A percentile compares a stretch with the other conserved stretches of the same genome.
phyloP scores from a whole-genome alignment of 805 yeast genomes.

The Candida oleophila region DNA sequence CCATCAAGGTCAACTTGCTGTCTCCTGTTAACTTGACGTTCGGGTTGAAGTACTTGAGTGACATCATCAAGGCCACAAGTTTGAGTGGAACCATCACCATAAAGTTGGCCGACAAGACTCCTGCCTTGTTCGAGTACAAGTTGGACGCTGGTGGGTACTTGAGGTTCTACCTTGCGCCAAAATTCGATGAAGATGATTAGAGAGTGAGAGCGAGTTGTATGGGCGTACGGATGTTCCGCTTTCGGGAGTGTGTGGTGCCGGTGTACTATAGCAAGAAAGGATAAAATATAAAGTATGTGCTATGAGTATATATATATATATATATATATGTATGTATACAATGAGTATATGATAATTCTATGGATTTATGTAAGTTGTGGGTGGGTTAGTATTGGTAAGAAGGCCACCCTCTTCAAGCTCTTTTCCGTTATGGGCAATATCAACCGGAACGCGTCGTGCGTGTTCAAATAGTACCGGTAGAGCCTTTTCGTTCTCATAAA shows the following conservation, averaged over 20 bases:
- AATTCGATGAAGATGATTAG: conserved; percentile 87
- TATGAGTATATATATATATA: neutral
- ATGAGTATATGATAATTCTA: neutral
- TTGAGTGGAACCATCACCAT: conserved; percentile 76
- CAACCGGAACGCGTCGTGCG: conserved; percentile 89
- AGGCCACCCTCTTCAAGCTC: conserved; percentile 48
- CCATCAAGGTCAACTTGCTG: conserved; percentile 72
- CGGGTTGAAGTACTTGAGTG: conserved; percentile 87
- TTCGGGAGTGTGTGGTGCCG: neutral
- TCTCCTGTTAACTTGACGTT: conserved; percentile 87
- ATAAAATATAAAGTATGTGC: neutral
- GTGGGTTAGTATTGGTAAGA: no score
- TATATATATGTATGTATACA: neutral
- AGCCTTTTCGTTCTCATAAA: conserved; percentile 73
- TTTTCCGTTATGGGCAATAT: conserved; percentile 75
- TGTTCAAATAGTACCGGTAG: conserved; percentile 83
- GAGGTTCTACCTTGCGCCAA: conserved; percentile 96
- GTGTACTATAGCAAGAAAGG: neutral
- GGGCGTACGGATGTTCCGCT: no score
- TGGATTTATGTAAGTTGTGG: no score
- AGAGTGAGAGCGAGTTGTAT: no score
- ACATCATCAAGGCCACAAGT: conserved; percentile 87
- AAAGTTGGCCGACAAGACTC: conserved; percentile 85
- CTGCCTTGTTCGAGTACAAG: conserved; percentile 91
- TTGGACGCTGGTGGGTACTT: conserved; percentile 84